These are phyloP conservation scores for Vitis hybrid DNA, from an alignment of 177 flowering plant genomes.

Conservation along the genomic window DNA sequence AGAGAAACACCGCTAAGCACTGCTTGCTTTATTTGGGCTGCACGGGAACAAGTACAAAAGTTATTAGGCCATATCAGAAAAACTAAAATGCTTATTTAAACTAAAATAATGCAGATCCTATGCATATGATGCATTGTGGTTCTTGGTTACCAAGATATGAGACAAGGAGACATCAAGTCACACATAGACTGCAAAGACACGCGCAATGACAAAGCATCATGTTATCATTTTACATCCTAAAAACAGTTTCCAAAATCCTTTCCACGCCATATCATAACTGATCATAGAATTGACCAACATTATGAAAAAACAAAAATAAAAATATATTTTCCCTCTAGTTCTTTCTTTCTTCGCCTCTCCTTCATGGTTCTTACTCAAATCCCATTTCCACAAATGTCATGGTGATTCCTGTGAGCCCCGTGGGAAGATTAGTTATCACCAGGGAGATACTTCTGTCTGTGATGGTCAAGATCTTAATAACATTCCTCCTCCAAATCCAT, in stretches of 20 bases:
- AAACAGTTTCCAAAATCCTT: background rate
- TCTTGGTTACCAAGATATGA: background rate
- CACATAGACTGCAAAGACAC: background rate
- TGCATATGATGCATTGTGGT: background rate
- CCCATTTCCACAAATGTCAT: too few relatives aligned
- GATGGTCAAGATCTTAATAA: too few relatives aligned
- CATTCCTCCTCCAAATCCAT: too few relatives aligned
- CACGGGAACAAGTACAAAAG: conserved; percentile 15
- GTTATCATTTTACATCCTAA: background rate
- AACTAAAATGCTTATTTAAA: background rate
- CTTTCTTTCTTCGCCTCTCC: too few relatives aligned
- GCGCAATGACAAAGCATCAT: background rate
- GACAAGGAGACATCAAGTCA: conserved; percentile 1
- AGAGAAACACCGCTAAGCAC: conserved; percentile 87
- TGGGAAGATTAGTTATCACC: too few relatives aligned
- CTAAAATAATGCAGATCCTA: background rate
- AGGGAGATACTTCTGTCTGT: too few relatives aligned
- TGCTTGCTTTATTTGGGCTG: conserved; percentile 91
- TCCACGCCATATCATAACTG: too few relatives aligned
- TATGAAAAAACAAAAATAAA: too few relatives aligned
- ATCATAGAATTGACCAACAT: too few relatives aligned
- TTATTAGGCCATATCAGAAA: background rate
- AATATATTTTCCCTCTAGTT: too few relatives aligned
- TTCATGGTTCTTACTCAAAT: too few relatives aligned
- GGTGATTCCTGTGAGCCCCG: too few relatives aligned